phyloP scores from a whole-genome alignment of 108 stramenopile genomes.

The Chaetoceros muelleri region DNA sequence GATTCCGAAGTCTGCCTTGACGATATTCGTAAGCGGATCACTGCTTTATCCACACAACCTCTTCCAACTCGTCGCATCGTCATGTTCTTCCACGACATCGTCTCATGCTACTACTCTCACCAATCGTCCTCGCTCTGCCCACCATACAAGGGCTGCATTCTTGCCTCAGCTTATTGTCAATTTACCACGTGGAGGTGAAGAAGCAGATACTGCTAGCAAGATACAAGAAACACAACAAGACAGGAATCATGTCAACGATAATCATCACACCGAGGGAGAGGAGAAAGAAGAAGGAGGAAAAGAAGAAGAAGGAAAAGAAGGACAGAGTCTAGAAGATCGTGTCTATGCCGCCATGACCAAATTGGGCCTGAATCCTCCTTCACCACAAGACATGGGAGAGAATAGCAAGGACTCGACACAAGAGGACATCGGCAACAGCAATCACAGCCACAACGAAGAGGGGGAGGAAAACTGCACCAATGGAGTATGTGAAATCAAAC shows the following conservation, averaged over 20 bases:
- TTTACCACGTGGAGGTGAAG: conserved; percentile 3
- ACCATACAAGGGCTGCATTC: too few species aligned
- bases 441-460: conserved; percentile 4
- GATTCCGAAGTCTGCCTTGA: too few species aligned
- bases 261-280: too few species aligned
- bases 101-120: too few species aligned
- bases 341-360: conserved; percentile 69
- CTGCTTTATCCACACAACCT: too few species aligned
- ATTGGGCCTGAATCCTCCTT: conserved; percentile 37
- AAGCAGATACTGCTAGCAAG: not conserved
- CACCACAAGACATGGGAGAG: conserved; percentile 2
- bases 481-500: conserved; percentile 40
- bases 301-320: conserved; percentile 7
- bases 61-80: too few species aligned
- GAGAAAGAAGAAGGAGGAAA: conserved; percentile 3
- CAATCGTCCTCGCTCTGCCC: too few species aligned
- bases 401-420: conserved; percentile 4
- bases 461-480: conserved; percentile 33
- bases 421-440: not conserved
- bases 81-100: too few species aligned
- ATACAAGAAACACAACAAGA: too few species aligned
- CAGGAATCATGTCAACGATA: too few species aligned
- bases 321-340: conserved; percentile 53
- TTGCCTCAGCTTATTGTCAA: too few species aligned
- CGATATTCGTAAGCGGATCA: too few species aligned